Conservation (phyloP, 257 asterid genomes). For the Solanum chmielewskii region DNA sequence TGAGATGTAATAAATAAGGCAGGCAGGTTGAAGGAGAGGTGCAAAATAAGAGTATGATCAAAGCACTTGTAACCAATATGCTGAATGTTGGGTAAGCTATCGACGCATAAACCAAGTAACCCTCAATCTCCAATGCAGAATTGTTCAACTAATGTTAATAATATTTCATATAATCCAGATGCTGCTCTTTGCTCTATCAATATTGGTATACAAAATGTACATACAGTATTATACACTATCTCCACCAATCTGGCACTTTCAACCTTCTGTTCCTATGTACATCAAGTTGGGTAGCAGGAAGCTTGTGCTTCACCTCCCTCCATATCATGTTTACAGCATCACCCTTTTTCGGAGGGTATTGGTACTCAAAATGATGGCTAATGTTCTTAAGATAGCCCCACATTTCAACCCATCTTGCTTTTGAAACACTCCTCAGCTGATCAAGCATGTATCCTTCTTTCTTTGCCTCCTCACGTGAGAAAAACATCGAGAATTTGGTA, state of each 20-base stretch:
- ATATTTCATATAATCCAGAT: not conserved
- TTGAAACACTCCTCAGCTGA: constrained; percentile 45
- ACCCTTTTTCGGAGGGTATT: constrained; percentile 59
- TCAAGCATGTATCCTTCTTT: constrained; percentile 50
- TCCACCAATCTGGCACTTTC: constrained; percentile 94
- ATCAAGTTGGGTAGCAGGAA: constrained; percentile 57
- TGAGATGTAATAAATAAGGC: too few species aligned
- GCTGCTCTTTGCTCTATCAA: not conserved
- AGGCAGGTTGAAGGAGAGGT: too few species aligned
- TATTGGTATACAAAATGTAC: constrained; percentile 8
- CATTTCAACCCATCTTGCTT: constrained; percentile 64
- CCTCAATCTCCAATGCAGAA: not conserved
- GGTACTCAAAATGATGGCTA: constrained; percentile 69
- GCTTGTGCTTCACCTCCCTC: constrained; percentile 77
- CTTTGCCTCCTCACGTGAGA: constrained; percentile 56
- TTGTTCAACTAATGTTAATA: not conserved
- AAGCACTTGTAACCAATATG: not conserved
- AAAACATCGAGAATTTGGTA: constrained; percentile 75
- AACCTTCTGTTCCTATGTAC: constrained; percentile 65
- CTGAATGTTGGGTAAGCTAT: not conserved
- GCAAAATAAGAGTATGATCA: too few species aligned
- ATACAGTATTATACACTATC: constrained; percentile 32
- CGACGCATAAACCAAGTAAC: not conserved
- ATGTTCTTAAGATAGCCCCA: constrained; percentile 57
- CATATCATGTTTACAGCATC: constrained; percentile 87